Evolutionary conservation across 2,329 filamentous ascomycete genomes (phyloP).

Genomic region (Epichloe amarillans): DNA sequence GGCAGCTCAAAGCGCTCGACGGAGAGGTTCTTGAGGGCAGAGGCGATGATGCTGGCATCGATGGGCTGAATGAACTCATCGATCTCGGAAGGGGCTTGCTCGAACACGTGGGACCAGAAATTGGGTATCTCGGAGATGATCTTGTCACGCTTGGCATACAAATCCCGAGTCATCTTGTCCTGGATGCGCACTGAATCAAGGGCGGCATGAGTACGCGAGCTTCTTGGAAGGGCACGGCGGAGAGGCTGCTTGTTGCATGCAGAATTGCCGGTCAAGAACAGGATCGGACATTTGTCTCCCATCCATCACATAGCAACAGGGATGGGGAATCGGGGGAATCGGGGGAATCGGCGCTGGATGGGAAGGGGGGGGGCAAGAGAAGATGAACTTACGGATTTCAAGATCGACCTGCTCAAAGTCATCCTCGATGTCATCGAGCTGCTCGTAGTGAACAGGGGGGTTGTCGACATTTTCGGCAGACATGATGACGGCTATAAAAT

Average conservation of each 20-base stretch:
- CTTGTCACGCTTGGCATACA: conserved; percentile 65
- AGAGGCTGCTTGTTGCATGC: not conserved
- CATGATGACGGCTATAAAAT: conserved; percentile 16
- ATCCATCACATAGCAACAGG: no score
- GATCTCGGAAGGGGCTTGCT: conserved; percentile 73
- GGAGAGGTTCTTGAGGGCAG: conserved; percentile 51
- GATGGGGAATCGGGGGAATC: no score
- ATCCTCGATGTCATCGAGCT: conserved; percentile 66
- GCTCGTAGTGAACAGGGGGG: conserved; percentile 50
- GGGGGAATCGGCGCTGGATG: not conserved
- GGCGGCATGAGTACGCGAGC: not conserved
- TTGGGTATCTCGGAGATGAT: conserved; percentile 61
- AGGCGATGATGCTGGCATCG: conserved; percentile 61
- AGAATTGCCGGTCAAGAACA: not conserved
- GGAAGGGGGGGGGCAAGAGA: no score
- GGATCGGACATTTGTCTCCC: no score
- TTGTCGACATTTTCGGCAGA: conserved; percentile 24
- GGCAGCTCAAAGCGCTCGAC: conserved; percentile 74
- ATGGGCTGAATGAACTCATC: conserved; percentile 77
- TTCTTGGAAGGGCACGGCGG: no score
- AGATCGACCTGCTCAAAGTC: conserved; percentile 76
- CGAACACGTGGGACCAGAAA: conserved; percentile 93
- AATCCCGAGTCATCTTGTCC: conserved; percentile 49
- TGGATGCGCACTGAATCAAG: conserved; percentile 54
- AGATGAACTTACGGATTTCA: conserved; percentile 56